Evolutionary conservation across 768 basidiomycete species (phyloP), one percentile per base, ranked within the genome.

Genomic region (Boletus pseudopeckii): DNA sequence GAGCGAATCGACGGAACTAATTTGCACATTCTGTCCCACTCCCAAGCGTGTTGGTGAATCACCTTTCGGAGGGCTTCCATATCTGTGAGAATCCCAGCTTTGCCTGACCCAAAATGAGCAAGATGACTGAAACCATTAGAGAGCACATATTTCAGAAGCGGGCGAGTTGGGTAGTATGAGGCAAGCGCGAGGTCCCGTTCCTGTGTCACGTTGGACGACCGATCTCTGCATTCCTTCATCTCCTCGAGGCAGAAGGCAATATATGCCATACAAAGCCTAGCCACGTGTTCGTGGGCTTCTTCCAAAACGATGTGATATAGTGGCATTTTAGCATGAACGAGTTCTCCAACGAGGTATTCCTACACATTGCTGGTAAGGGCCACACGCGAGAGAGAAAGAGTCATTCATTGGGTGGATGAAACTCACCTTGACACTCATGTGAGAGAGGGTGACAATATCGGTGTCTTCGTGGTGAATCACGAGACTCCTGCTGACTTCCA

Each of bases 361-460:
- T 62, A 11, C 5, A 18, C 1, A 15, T n/a, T 2, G 1, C 5
- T 34, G 20, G 5, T 39, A 26, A 47, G 46, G 1, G 22, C 15
- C 13, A 13, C 7, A 10, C 7, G 5, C 5, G 14, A 10, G 14
- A 22, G 20, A 42, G 0, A 22, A 15, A 42, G 0, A 7, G 5
- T 15, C 18, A 20, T 7, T 33, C 14, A 6, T 32, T 32, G 1
- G 13, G 15, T 34, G 15, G 18, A 34, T 11, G 1, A 4, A 17
- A 9, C 44, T 43, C n/a, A 63, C 61, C 44, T 55, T 62, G 11
- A 63, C 48, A 39, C 61, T 63, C 57, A 55, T 55, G n/a, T 59
- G 61, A 22, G 61, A 55, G 0, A 50, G 52, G 0, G 57, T 20
- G 7, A 62, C 14, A 4, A 56, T 26, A 10, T 59, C 61, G 0